Percentiles rank a stretch among this genome's conserved stretches.
Conservation (phyloP, 2,329 filamentous ascomycete species). For the Epichloe elymi region DNA sequence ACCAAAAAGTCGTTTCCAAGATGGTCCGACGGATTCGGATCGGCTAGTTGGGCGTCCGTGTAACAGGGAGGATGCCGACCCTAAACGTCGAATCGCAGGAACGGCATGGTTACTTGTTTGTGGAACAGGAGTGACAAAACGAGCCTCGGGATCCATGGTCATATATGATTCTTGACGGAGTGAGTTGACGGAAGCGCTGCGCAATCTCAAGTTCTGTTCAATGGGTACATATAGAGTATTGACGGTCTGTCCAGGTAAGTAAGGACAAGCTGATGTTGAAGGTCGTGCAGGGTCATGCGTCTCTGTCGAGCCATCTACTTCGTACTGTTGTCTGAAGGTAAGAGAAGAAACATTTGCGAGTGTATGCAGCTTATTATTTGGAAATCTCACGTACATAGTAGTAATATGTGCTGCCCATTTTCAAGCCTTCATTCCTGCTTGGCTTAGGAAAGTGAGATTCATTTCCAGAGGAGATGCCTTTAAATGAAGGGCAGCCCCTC, state of each 20-base stretch:
- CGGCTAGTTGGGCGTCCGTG: conserved; percentile 28
- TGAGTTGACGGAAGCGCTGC: conserved; percentile 54
- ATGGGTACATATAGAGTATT: conserved; percentile 74
- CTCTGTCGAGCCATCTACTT: conserved; percentile 67
- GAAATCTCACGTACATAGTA: conserved; percentile 61
- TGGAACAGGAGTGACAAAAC: conserved; percentile 56
- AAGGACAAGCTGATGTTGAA: conserved; percentile 67
- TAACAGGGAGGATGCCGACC: conserved; percentile 18
- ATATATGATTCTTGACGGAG: conserved; percentile 45
- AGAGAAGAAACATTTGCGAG: neutral
- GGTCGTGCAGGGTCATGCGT: conserved; percentile 60
- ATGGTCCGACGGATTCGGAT: conserved; percentile 35
- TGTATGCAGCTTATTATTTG: neutral
- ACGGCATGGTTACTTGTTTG: conserved; percentile 25
- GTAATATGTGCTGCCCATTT: conserved; percentile 89
- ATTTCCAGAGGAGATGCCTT: conserved; percentile 74
- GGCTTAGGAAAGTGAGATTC: conserved; percentile 29
- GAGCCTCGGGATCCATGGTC: conserved; percentile 68
- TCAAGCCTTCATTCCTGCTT: conserved; percentile 63
- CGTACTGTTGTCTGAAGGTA: conserved; percentile 46
- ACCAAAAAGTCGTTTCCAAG: conserved; percentile 39
- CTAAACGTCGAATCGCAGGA: conserved; percentile 13
- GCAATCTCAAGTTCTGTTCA: conserved; percentile 45
- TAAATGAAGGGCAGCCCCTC: conserved; percentile 79
- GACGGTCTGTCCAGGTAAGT: conserved; percentile 75